phyloP scores from a whole-genome alignment of 2,329 filamentous ascomycete species.

The Didymella glomerata region DNA sequence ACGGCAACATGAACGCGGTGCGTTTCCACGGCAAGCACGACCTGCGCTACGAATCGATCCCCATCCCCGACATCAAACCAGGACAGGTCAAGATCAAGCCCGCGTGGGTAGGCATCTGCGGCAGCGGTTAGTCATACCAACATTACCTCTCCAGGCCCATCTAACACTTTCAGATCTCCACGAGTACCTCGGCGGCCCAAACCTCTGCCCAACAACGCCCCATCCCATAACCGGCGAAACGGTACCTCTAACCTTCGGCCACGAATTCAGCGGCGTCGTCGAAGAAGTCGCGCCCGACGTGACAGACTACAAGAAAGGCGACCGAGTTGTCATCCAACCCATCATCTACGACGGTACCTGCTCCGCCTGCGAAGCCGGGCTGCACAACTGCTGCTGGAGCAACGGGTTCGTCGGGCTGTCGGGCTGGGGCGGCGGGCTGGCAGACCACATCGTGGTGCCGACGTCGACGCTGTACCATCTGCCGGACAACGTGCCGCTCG shows the following conservation, averaged over 20 bases:
- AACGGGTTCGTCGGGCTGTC: constrained; percentile 64
- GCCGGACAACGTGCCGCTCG: constrained; percentile 61
- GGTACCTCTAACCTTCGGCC: constrained; percentile 62
- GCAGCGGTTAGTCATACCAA: constrained; percentile 20
- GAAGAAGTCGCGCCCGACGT: constrained; percentile 63
- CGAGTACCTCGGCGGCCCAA: constrained; percentile 59
- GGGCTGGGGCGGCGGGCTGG: constrained; percentile 62
- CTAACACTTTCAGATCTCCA: constrained; percentile 50
- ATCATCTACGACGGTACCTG: constrained; percentile 65
- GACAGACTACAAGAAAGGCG: constrained; percentile 57
- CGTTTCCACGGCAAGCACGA: constrained; percentile 57
- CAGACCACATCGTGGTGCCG: constrained; percentile 62
- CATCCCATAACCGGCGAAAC: constrained; percentile 64
- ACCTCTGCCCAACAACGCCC: constrained; percentile 60
- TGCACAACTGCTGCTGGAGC: constrained; percentile 64
- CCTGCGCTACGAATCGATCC: constrained; percentile 55
- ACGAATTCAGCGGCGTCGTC: constrained; percentile 62
- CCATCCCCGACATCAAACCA: constrained; percentile 50
- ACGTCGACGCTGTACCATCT: constrained; percentile 57
- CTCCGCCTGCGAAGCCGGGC: constrained; percentile 60
- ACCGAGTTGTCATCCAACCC: constrained; percentile 60
- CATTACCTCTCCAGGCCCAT: background rate
- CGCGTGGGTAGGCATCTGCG: constrained; percentile 55
- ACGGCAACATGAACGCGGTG: constrained; percentile 55
- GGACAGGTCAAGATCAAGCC: constrained; percentile 56